Conservation (phyloP, 176 grass and related monocot genomes). For the Olyra latifolia region DNA sequence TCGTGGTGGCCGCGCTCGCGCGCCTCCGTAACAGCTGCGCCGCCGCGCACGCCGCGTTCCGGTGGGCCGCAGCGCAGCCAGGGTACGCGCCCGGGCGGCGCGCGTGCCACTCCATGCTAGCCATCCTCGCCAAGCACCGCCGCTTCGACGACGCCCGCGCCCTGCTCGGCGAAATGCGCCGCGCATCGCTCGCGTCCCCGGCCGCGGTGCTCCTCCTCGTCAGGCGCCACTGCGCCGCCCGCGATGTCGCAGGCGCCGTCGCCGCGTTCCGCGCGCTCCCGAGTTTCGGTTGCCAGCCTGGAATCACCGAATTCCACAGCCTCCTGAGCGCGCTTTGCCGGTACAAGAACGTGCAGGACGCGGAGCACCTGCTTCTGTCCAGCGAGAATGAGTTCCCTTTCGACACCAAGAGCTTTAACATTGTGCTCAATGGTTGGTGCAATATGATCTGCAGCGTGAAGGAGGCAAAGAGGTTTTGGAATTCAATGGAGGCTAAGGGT, state of each 20-base stretch:
- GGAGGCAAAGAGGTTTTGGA: slow-evolving; percentile 86
- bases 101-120: slow-evolving; percentile 77
- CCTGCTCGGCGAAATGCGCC: slow-evolving; percentile 71
- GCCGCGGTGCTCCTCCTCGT: slow-evolving; percentile 54
- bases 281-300: slow-evolving; percentile 48
- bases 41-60: slow-evolving; percentile 68
- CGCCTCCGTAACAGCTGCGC: slow-evolving; percentile 78
- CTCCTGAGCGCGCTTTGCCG: slow-evolving; percentile 71
- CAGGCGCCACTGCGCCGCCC: slow-evolving; percentile 57
- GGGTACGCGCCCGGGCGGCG: slow-evolving; percentile 53
- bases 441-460: slow-evolving; percentile 54
- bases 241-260: slow-evolving; percentile 63
- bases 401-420: slow-evolving; percentile 89
- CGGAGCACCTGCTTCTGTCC: slow-evolving; percentile 77
- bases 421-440: slow-evolving; percentile 84
- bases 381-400: slow-evolving; percentile 62
- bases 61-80: slow-evolving; percentile 60
- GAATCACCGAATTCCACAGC: slow-evolving; percentile 58
- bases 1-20: slow-evolving; percentile 60
- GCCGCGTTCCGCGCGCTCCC: slow-evolving; percentile 62
- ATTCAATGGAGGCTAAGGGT: slow-evolving; percentile 50
- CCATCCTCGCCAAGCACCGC: slow-evolving; percentile 76
- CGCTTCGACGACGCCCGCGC: slow-evolving; percentile 72
- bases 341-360: slow-evolving; percentile 79
- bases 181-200: slow-evolving; percentile 48